phyloP scores from a whole-genome alignment of 352 stramenopile species.

The Thalassiosira ordinaria region DNA sequence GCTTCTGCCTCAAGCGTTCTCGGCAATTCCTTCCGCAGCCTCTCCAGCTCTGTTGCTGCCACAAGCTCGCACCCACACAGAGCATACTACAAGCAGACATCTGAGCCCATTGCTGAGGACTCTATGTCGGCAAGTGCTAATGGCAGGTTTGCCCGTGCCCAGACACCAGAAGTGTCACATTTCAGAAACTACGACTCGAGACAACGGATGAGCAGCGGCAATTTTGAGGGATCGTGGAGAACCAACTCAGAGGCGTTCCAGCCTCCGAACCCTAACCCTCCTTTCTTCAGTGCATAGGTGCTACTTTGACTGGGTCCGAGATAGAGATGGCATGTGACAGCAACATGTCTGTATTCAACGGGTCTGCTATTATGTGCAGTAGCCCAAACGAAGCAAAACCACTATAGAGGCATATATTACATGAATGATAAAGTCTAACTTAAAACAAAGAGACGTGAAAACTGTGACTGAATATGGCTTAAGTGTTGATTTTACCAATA shows the following conservation, averaged over 20 bases:
- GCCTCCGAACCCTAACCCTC: slow-evolving; percentile 17
- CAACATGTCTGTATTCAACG: no score
- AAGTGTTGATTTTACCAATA: no score
- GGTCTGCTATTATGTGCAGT: no score
- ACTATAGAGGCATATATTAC: no score
- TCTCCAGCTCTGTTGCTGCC: neutral
- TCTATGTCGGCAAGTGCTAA: neutral
- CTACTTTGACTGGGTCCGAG: no score
- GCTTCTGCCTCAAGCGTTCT: slow-evolving; percentile 2
- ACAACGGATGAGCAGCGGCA: slow-evolving; percentile 2
- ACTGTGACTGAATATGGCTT: no score
- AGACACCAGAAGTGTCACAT: slow-evolving; percentile 11
- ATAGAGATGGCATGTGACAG: no score
- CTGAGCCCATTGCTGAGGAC: slow-evolving; percentile 26
- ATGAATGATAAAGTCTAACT: no score
- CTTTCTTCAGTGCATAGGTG: slow-evolving; percentile 59
- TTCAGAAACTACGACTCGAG: neutral
- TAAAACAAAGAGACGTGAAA: no score
- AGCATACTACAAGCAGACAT: slow-evolving; percentile 44
- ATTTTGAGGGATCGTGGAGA: slow-evolving; percentile 20
- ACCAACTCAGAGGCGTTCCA: slow-evolving; percentile 35
- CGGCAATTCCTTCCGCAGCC: slow-evolving; percentile 6
- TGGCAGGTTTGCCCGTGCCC: neutral
- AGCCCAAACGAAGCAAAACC: no score
- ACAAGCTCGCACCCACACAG: slow-evolving; percentile 16